These are phyloP conservation scores for Globisporangium takayamanum DNA, from an alignment of 352 stramenopile genomes.

Conservation along the genomic window DNA sequence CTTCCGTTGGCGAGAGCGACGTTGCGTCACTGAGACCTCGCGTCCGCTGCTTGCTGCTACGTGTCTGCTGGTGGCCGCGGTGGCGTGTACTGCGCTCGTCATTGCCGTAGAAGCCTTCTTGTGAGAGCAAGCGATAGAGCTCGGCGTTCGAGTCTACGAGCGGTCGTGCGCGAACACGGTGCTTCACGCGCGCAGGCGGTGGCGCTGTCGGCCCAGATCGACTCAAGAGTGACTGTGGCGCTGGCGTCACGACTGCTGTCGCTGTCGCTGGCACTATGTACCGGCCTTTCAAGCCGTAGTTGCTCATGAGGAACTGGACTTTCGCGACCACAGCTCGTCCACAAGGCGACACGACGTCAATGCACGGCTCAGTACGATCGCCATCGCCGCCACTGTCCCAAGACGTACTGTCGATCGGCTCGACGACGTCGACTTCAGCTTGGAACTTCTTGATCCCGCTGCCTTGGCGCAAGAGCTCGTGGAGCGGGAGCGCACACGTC, in stretches of 20 bases:
- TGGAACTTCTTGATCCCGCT: constrained; percentile 87
- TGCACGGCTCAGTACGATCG: not conserved
- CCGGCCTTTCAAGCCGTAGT: constrained; percentile 71
- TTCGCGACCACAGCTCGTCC: constrained; percentile 32
- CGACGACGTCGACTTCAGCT: constrained; percentile 59
- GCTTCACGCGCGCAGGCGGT: constrained; percentile 25
- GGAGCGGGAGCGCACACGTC: constrained; percentile 75
- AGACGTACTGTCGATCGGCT: constrained; percentile 20
- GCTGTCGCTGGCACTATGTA: constrained; percentile 11
- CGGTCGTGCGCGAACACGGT: constrained; percentile 66
- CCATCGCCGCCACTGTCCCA: not conserved
- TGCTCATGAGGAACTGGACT: constrained; percentile 86
- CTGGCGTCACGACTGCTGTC: constrained; percentile 5
- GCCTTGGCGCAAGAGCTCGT: constrained; percentile 88
- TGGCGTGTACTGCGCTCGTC: not conserved
- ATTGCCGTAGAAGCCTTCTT: constrained; percentile 55
- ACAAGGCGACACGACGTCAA: not conserved
- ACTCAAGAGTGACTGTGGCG: not conserved
- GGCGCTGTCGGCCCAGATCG: not conserved
- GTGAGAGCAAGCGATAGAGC: constrained; percentile 46
- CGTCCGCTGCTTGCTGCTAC: constrained; percentile 7
- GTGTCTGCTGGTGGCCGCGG: not conserved
- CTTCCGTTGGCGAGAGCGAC: constrained; percentile 50
- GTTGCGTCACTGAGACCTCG: constrained; percentile 29
- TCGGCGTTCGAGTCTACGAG: constrained; percentile 73